Evolutionary conservation across 1,284 basidiomycete genomes (phyloP), one percentile per base, ranked within the genome.

Genomic region (Lentinus polychrous): DNA sequence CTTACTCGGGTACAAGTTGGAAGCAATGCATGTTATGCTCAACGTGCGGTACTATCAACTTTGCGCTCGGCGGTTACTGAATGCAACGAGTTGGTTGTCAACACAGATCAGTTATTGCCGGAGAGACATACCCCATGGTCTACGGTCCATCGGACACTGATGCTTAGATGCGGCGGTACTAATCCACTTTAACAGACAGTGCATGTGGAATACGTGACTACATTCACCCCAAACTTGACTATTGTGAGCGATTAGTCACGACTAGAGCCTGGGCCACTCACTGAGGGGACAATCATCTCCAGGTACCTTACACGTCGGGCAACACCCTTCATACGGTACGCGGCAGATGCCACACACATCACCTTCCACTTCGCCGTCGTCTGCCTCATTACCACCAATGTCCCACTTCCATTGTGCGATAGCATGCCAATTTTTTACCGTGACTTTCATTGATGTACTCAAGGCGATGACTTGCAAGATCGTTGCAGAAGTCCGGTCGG

Each of bases 271-370:
- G 22, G 7, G 36, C 8, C 35, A 78, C 83, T 61, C 58, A 96
- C 94, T 95, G 24, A 96, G 70, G 1, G 94, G 94, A 72, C 94
- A 96, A 59, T 94, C 92, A 56, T 96, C 94, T n/a, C 94, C 94
- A 0, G 94, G 94, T 59, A 94, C 81, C 67, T 93, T 94, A 69
- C 94, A 97, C 3, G 85, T 79, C 3, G 94, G 92, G 69, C 94
- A 96, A 58, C 91, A 94, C 0, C 86, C 89, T 63, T 97, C 94
- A 60, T 85, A 96, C 0, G 92, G 81, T 4, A 91, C 83, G 41
- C 91, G 81, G 66, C 94, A 96, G 55, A 96, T 96, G 5, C 94
- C 94, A 65, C 94, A 97, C 12, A 95, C 88, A 56, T 95, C 91
- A 8, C 80, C 76, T 38, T 81, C 75, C 2, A 55, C 65, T 27